Evolutionary conservation across 345 rosid species (phyloP), one percentile per base, ranked within the genome.

Genomic region (Pseudoturritis turrita): DNA sequence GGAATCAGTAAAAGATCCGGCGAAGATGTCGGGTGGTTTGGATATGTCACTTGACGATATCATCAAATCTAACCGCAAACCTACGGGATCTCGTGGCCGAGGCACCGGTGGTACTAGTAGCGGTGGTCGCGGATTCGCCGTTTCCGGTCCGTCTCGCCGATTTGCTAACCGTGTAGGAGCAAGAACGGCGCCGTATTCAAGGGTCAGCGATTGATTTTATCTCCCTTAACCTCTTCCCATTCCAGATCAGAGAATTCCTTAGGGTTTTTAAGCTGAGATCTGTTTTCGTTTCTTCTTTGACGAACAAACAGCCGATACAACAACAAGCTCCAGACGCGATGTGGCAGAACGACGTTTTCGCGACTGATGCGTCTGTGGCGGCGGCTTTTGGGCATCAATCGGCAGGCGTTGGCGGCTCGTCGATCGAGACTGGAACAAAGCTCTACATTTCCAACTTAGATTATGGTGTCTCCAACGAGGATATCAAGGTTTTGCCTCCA

Each of bases 41-140:
- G 87, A 87, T 63, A 83, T 81, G 87, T 85, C 90, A 45, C 96
- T 89, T 5, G 90, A 87, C 21, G 92, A 87, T 7, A 75, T 89
- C 76, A 87, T 87, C 80, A 84, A 83, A 75, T 74, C 76, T 54
- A 85, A 82, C 72, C 82, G 83, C 37, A 85, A 82, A 36, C 70
- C 84, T 33, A 58, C 73, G 22, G 83, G 85, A 63, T 75, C 80
- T 62, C 81, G 69, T 23, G 72, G 77, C 21, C 72, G 88, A 13
- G 81, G 80, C 21, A 23, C 59, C 4, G 81, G 80, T 18, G 74
- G 74, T 33, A 10, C 15, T 60, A 75, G 18, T 43, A 66, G 18
- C 55, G 62, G 68, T 49, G 67, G 76, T 26, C 79, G 82, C 18
- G 66, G 67, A 54, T 77, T 80, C 19, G 79, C 75, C 10, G 55